These are phyloP conservation scores for Eucalyptus pumila DNA, from an alignment of 345 rosid species.

Conservation along the genomic window DNA sequence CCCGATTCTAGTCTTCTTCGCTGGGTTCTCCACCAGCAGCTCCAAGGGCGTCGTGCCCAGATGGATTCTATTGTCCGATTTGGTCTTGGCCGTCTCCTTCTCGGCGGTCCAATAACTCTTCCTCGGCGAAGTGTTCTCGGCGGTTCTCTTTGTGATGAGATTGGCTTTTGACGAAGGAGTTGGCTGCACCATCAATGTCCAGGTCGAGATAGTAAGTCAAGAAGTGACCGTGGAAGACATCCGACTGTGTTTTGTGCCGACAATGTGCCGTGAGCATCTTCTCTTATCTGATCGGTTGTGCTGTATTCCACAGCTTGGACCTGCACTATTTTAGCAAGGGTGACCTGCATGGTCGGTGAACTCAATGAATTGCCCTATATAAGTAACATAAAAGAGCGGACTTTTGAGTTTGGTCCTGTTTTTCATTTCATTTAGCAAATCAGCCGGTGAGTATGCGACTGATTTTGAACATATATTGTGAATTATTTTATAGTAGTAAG, in stretches of 20 bases:
- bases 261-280: constrained; percentile 29
- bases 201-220: constrained; percentile 64
- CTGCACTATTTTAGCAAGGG: background rate
- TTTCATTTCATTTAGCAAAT: background rate
- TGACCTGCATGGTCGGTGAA: background rate
- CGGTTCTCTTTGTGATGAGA: constrained; percentile 6
- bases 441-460: background rate
- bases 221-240: constrained; percentile 55
- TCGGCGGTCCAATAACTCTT: constrained; percentile 63
- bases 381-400: background rate
- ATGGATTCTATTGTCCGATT: constrained; percentile 43
- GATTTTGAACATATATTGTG: background rate
- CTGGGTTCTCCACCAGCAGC: constrained; percentile 43
- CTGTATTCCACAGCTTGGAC: background rate
- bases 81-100: constrained; percentile 44
- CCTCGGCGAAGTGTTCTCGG: constrained; percentile 15
- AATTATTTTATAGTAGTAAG: background rate
- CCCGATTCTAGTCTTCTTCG: constrained; percentile 29
- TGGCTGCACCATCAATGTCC: constrained; percentile 48
- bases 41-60: constrained; percentile 42
- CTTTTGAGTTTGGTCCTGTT: background rate
- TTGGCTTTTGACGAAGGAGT: constrained; percentile 54
- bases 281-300: constrained; percentile 16
- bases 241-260: constrained; percentile 52
- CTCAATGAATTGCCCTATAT: too few species aligned